phyloP scores from a whole-genome alignment of 768 basidiomycete species.

The Pleurotus sapidus region DNA sequence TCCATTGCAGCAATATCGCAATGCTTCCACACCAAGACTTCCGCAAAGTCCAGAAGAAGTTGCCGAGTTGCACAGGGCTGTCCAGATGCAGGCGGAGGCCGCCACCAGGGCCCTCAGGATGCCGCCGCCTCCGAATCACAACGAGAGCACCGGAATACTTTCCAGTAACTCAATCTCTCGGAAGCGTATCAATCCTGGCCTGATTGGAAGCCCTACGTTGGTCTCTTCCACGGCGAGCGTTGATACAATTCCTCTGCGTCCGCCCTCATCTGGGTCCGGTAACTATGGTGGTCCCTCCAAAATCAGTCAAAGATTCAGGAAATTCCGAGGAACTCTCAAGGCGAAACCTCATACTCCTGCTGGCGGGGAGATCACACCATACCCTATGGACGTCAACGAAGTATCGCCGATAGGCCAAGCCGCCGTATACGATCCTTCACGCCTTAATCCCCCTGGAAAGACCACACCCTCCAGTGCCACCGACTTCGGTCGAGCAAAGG shows the following conservation, averaged over 20 bases:
- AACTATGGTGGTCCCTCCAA: constrained; percentile 46
- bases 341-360: constrained; percentile 39
- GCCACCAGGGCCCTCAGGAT: constrained; percentile 62
- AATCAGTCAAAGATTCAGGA: constrained; percentile 73
- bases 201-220: constrained; percentile 65
- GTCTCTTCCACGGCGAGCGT: constrained; percentile 69
- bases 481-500: constrained; percentile 53
- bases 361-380: constrained; percentile 47
- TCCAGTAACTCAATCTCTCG: constrained; percentile 39
- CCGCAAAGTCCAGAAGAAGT: constrained; percentile 45
- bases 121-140: constrained; percentile 37
- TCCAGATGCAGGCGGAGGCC: constrained; percentile 66
- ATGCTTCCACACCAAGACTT: constrained; percentile 40
- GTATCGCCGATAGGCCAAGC: constrained; percentile 30
- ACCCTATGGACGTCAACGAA: constrained; percentile 39
- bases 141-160: constrained; percentile 33
- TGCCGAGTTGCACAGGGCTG: constrained; percentile 57
- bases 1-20: constrained; percentile 36
- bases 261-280: constrained; percentile 44
- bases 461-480: constrained; percentile 40
- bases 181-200: constrained; percentile 56
- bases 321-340: constrained; percentile 65
- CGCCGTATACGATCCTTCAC: constrained; percentile 39
- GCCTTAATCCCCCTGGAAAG: constrained; percentile 28
- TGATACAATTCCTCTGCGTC: constrained; percentile 61